Percentiles rank a stretch among this genome's conserved stretches.
These are phyloP conservation scores for Colletotrichum tropicale DNA, from an alignment of 2,329 filamentous ascomycete genomes.

Conservation along the genomic window DNA sequence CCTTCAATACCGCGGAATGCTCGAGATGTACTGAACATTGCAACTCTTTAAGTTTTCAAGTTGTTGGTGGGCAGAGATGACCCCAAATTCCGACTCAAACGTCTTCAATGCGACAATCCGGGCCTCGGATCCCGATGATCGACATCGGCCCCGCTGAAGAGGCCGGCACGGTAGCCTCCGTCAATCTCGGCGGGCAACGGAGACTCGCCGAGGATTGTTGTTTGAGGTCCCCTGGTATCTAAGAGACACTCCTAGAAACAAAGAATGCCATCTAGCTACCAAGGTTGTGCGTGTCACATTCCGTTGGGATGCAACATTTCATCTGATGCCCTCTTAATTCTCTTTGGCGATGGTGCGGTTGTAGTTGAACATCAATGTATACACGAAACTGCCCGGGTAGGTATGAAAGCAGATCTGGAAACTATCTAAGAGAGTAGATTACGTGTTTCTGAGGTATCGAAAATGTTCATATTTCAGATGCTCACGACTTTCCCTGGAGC, in stretches of 20 bases:
- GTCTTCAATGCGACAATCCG: background rate
- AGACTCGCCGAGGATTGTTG: background rate
- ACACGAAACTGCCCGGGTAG: background rate
- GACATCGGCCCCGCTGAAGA: background rate
- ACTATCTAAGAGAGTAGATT: background rate
- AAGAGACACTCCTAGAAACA: background rate
- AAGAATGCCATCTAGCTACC: background rate
- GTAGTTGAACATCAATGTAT: background rate
- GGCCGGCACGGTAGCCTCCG: background rate
- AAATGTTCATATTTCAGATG: background rate
- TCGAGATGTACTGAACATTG: background rate
- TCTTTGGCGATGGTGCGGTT: background rate
- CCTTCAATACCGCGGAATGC: background rate
- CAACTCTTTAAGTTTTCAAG: fast-evolving
- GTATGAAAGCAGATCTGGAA: background rate
- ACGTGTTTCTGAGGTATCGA: fast-evolving
- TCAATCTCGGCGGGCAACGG: background rate
- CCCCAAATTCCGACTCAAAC: background rate
- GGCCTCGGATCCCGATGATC: background rate
- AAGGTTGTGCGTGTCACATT: background rate
- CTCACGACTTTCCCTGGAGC: background rate
- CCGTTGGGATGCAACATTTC: background rate
- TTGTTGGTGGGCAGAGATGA: background rate
- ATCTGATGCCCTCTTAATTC: background rate
- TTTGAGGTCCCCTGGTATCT: background rate